Percentiles rank a stretch among this genome's conserved stretches.
phyloP scores from a whole-genome alignment of 495 filamentous ascomycete genomes.

The Tuber aestivum region DNA sequence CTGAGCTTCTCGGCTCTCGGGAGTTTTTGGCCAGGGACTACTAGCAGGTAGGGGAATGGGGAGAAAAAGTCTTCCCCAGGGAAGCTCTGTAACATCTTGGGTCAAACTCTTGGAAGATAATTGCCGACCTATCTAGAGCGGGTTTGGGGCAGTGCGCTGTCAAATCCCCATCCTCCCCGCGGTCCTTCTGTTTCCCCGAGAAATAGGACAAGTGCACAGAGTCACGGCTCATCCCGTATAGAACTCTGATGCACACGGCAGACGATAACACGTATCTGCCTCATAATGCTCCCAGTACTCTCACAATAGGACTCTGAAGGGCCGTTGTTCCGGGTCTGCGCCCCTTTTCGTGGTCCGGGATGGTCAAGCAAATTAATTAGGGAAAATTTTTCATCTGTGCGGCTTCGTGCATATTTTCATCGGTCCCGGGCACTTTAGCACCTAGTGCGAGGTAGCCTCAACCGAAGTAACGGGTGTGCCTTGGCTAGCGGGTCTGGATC shows the following conservation, averaged over 20 bases:
- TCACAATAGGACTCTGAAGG: neutral
- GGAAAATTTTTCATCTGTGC: neutral
- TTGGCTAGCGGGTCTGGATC: neutral
- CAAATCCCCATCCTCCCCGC: neutral
- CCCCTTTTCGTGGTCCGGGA: neutral
- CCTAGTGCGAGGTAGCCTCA: neutral
- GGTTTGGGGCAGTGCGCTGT: neutral
- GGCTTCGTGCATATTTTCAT: neutral
- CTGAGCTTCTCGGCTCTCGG: neutral
- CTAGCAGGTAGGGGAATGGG: neutral
- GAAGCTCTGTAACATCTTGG: neutral
- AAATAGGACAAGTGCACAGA: neutral
- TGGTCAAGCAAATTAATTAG: neutral
- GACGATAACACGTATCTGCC: neutral
- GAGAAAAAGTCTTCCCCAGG: neutral
- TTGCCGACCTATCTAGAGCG: neutral
- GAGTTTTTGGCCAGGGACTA: neutral
- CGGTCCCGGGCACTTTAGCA: neutral
- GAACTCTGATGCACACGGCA: neutral
- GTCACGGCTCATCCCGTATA: neutral
- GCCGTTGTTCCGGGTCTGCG: neutral
- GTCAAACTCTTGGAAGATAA: neutral
- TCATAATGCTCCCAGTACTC: neutral
- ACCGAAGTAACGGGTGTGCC: neutral
- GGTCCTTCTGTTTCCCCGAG: neutral